Conservation (phyloP, 2,329 filamentous ascomycete genomes). For the Alternaria postmessia region DNA sequence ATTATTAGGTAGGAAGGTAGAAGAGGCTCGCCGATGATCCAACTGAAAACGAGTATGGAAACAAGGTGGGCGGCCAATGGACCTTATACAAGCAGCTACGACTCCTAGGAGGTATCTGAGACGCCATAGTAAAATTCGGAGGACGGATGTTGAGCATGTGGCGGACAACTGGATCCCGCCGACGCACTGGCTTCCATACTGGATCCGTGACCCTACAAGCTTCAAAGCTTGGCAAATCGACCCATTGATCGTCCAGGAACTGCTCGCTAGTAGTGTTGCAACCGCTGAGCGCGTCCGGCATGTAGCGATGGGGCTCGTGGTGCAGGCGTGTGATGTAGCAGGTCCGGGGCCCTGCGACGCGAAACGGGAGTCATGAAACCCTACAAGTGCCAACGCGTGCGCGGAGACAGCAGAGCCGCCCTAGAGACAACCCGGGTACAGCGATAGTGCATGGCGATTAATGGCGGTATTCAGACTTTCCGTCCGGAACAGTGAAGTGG, state of each 20-base stretch:
- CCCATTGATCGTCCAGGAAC: slow-evolving; percentile 41
- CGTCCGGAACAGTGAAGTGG: slow-evolving; percentile 35
- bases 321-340: slow-evolving; percentile 48
- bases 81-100: slow-evolving; percentile 47
- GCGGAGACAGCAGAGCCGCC: slow-evolving; percentile 45
- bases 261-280: slow-evolving; percentile 37
- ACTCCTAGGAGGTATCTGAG: slow-evolving; percentile 47
- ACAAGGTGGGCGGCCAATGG: slow-evolving; percentile 49
- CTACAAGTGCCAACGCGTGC: slow-evolving; percentile 40
- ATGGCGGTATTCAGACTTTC: slow-evolving; percentile 41
- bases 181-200: slow-evolving; percentile 41
- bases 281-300: slow-evolving; percentile 35
- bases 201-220: slow-evolving; percentile 44
- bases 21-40: slow-evolving; percentile 46
- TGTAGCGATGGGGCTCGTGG: slow-evolving; percentile 36
- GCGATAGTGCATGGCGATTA: slow-evolving; percentile 34
- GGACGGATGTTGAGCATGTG: slow-evolving; percentile 46
- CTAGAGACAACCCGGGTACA: slow-evolving; percentile 22
- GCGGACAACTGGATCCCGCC: slow-evolving; percentile 45
- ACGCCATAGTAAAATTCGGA: slow-evolving; percentile 48
- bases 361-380: slow-evolving; percentile 46
- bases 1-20: slow-evolving; percentile 47
- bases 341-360: slow-evolving; percentile 50
- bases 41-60: slow-evolving; percentile 49
- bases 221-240: slow-evolving; percentile 39